Base-by-base conservation (phyloP, 768 basidiomycete species). In the Suillus hirtellus region DNA sequence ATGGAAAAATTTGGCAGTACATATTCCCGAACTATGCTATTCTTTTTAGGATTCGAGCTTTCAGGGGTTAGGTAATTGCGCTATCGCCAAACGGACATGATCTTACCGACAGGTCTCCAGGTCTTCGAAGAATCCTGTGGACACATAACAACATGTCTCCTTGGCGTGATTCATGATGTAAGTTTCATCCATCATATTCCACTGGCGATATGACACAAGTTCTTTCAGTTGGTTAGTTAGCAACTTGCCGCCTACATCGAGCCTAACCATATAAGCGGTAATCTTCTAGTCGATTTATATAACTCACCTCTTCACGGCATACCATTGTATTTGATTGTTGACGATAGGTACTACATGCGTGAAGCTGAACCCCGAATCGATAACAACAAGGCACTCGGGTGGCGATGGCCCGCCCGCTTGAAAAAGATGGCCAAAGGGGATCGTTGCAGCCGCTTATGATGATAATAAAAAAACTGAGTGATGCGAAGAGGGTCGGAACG, bases 131-230 rank as follows among this genome's bases (percentile, higher is more conserved):
- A 91, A 95, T 70, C 88, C 78, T 21, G 79, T 78, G 14, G 93
- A 88, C 61, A 96, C 89, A 75, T 89, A 97, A 76, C 94, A 95
- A 73, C 93, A 95, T 17, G 85, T 75, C 75, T 98, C 95, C 75
- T 96, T 95, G 69, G 94, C 90, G 70, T 90, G 85, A 77, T 96
- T 95, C 81, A 97, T 89, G 72, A 98, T 91, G 74, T 90, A 86
- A 2, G 94, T 96, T 74, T 98, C 90, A 70, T 97, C 95, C 89
- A 96, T 95, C 92, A 98, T 94, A 75, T 98, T 93, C 92, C 93
- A 98, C 72, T 98, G 96, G 50, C 96, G 88, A 74, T 92, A 98
- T 14, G 95, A 96, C 6, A 96, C 86, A 52, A 96, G 82, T 71
- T 96, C 93, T 72, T 97, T 97, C 27, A 99, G 84, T 59, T 96